Conservation (phyloP, 441 rosid genomes). For the Lepidium campestre region DNA sequence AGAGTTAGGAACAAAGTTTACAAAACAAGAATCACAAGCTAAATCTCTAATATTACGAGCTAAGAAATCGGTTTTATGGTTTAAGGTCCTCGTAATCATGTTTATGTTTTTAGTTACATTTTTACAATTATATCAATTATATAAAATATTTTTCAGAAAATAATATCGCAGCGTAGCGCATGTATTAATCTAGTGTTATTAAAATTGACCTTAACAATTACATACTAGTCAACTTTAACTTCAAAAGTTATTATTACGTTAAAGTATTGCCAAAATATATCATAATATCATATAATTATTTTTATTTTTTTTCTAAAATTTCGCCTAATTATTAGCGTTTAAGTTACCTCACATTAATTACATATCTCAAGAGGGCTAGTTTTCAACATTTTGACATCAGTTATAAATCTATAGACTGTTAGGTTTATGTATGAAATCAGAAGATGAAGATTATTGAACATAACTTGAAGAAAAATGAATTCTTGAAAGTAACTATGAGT, state of each 20-base stretch:
- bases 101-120: too few relatives aligned
- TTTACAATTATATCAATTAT: too few relatives aligned
- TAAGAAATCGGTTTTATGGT: too few relatives aligned
- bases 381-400: background rate
- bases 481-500: background rate
- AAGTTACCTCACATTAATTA: background rate
- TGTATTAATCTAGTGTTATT: too few relatives aligned
- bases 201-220: background rate
- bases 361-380: background rate
- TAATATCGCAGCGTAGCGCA: too few relatives aligned
- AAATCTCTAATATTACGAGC: too few relatives aligned
- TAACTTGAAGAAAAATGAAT: background rate
- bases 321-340: background rate
- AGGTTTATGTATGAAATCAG: background rate
- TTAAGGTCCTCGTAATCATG: too few relatives aligned
- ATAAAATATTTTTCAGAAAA: too few relatives aligned
- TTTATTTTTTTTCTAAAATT: background rate
- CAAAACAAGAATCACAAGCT: too few relatives aligned
- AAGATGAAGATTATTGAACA: background rate
- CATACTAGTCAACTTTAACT: background rate
- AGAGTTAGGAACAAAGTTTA: too few relatives aligned
- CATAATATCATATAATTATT: too few relatives aligned
- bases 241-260: background rate
- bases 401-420: background rate
- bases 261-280: background rate